phyloP scores from a whole-genome alignment of 2,329 filamentous ascomycete genomes.

The Venturia aucupariae region DNA sequence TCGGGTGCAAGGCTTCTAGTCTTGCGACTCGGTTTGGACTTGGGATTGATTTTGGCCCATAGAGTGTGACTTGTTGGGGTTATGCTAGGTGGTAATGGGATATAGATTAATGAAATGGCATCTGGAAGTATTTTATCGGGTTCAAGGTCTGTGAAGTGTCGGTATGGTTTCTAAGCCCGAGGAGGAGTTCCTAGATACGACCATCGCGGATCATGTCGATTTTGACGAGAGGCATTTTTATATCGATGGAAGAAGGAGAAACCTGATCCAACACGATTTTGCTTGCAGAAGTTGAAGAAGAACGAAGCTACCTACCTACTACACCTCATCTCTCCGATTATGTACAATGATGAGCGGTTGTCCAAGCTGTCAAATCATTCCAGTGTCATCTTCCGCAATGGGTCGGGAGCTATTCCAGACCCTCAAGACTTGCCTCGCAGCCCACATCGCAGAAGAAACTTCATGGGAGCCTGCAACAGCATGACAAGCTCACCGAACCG shows the following conservation, averaged over 20 bases:
- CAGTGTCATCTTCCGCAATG: background rate
- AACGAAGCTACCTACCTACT: background rate
- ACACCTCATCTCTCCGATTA: background rate
- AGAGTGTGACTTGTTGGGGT: too few relatives aligned
- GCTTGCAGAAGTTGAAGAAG: background rate
- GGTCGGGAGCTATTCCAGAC: background rate
- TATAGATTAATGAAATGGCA: too few relatives aligned
- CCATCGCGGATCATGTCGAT: slow-evolving; percentile 23
- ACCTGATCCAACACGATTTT: background rate
- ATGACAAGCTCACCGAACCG: too few relatives aligned
- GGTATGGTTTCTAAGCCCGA: too few relatives aligned
- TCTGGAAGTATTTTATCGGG: too few relatives aligned
- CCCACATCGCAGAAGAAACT: too few relatives aligned
- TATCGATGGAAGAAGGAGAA: background rate
- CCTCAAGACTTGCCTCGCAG: background rate
- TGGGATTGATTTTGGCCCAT: too few relatives aligned
- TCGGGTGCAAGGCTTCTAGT: too few relatives aligned
- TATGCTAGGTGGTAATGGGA: too few relatives aligned
- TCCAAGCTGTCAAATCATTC: background rate
- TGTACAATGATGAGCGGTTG: background rate
- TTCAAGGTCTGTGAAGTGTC: too few relatives aligned
- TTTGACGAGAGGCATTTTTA: slow-evolving; percentile 25
- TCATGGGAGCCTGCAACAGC: too few relatives aligned
- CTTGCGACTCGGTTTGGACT: too few relatives aligned
- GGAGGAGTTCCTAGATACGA: slow-evolving; percentile 16